These are phyloP conservation scores for Claviceps purpurea DNA, from an alignment of 2,329 filamentous ascomycete genomes.

Conservation along the genomic window DNA sequence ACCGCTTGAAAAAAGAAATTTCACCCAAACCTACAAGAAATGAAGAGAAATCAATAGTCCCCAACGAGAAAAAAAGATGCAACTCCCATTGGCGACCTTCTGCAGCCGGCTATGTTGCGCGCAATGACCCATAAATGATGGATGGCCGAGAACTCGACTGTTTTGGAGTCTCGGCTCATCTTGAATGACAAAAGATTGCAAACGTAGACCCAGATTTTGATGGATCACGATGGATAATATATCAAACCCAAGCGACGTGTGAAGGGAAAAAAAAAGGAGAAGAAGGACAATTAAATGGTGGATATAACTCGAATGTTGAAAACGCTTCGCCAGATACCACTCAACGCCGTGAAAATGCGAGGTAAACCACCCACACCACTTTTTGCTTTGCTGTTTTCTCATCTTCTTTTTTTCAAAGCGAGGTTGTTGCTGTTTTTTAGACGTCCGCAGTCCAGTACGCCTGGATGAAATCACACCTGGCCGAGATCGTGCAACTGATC, in stretches of 20 bases:
- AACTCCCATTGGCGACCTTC: constrained; percentile 8
- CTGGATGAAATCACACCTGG: too few species aligned
- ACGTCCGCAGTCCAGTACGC: not conserved
- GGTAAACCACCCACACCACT: constrained; percentile 7
- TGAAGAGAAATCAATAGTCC: constrained; percentile 2
- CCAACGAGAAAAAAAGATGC: constrained; percentile 2
- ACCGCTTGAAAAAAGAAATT: constrained; percentile 11
- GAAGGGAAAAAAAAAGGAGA: not conserved
- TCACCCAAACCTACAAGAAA: not conserved
- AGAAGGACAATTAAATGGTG: constrained; percentile 8
- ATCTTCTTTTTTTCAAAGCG: constrained; percentile 6
- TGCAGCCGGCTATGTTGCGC: not conserved
- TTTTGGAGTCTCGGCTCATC: not conserved
- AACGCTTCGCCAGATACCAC: constrained; percentile 1
- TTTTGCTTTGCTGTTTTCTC: constrained; percentile 4
- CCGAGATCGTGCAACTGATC: constrained; percentile 8
- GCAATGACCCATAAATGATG: not conserved
- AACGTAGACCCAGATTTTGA: not conserved
- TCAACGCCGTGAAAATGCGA: constrained; percentile 6
- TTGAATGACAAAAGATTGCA: not conserved
- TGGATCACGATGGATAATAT: not conserved
- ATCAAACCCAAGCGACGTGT: not conserved
- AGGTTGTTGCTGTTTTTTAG: constrained; percentile 10
- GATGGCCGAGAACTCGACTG: not conserved
- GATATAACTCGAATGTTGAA: constrained; percentile 10